A percentile compares a stretch with the other conserved stretches of the same genome.
Evolutionary conservation across 139 green algal species (phyloP).

Genomic region (Astrephomene gubernaculifera): DNA sequence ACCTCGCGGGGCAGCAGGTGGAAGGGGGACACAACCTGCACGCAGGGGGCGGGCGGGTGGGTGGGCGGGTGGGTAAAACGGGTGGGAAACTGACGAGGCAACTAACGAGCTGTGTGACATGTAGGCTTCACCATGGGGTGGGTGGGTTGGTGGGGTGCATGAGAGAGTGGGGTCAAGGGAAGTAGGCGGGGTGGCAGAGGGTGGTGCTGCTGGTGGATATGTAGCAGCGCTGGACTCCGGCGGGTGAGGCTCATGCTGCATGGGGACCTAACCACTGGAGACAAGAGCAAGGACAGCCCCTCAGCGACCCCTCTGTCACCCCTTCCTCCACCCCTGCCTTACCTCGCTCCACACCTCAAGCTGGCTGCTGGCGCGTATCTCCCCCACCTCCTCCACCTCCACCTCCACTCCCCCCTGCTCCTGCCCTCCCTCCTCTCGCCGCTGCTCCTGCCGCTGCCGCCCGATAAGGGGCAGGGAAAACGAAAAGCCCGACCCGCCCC

Average conservation of each 20-base stretch:
- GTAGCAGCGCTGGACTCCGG: background rate
- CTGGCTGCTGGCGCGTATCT: conserved; percentile 35
- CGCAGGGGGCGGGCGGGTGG: background rate
- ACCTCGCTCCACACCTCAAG: conserved; percentile 63
- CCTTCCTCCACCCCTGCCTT: background rate
- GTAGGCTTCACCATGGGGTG: too few species aligned
- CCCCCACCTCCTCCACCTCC: conserved; percentile 6
- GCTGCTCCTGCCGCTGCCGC: background rate
- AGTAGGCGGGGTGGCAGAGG: too few species aligned
- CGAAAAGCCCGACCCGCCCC: too few species aligned
- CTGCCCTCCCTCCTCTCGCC: background rate
- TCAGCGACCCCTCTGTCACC: background rate
- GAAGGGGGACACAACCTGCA: conserved; percentile 69
- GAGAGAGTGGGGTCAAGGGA: too few species aligned
- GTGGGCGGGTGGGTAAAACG: background rate
- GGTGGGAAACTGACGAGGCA: background rate
- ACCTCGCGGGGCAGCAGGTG: conserved; percentile 73
- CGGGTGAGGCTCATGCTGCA: background rate
- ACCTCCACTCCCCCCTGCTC: background rate
- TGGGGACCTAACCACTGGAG: background rate
- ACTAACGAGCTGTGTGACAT: background rate
- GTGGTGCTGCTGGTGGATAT: too few species aligned
- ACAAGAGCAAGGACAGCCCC: background rate
- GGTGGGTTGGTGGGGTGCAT: too few species aligned
- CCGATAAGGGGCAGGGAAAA: background rate